phyloP scores from a whole-genome alignment of 768 basidiomycete species.

The Leccinum broughii region DNA sequence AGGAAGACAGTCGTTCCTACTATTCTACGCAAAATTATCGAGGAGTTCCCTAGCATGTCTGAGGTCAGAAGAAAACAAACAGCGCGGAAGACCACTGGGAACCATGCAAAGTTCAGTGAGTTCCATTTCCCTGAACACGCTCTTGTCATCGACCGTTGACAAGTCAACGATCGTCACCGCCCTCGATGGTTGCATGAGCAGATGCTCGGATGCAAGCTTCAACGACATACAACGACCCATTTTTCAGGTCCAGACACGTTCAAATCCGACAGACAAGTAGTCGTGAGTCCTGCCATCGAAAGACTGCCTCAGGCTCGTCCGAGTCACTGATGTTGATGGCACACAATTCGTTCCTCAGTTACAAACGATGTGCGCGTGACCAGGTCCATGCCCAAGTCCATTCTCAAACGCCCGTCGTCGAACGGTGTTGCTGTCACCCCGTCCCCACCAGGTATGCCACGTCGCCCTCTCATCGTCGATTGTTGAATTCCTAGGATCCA shows the following conservation, averaged over 20 bases:
- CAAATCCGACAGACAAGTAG: background rate
- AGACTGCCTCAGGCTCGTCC: background rate
- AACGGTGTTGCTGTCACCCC: background rate
- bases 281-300: background rate
- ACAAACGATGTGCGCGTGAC: background rate
- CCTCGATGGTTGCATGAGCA: background rate
- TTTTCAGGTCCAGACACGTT: background rate
- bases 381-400: background rate
- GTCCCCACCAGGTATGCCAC: constrained; percentile 12
- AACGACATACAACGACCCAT: background rate
- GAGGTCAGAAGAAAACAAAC: constrained; percentile 17
- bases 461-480: background rate
- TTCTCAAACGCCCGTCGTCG: background rate
- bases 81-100: constrained; percentile 23
- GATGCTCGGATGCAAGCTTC: background rate
- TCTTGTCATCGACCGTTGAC: background rate
- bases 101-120: constrained; percentile 11
- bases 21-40: background rate
- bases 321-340: background rate
- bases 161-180: background rate
- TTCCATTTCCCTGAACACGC: background rate
- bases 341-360: background rate
- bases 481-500: background rate
- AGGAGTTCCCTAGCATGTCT: constrained; percentile 4
- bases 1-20: too few species aligned